A percentile compares a stretch with the other conserved stretches of the same genome.
Evolutionary conservation across 345 rosid species (phyloP).

Genomic region (Ceriops tagal): DNA sequence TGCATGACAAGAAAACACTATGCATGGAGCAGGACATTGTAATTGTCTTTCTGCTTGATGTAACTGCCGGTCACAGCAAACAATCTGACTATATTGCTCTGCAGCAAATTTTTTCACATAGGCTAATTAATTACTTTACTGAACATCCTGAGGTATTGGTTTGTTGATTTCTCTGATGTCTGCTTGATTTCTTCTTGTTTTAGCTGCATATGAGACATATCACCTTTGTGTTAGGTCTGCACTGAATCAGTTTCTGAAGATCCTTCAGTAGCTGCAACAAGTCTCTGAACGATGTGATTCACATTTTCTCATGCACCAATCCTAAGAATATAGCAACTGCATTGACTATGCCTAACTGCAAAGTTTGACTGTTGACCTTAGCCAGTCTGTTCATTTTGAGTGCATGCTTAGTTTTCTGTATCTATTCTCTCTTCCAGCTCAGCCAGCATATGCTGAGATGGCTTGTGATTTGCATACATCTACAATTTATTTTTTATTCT

Average conservation of each 20-base stretch:
- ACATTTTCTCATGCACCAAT: background rate
- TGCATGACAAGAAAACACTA: constrained; percentile 41
- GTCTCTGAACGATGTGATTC: background rate
- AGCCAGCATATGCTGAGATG: too few species aligned
- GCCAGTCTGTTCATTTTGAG: background rate
- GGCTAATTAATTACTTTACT: constrained; percentile 32
- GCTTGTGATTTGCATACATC: background rate
- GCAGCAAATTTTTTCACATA: constrained; percentile 30
- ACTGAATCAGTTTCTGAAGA: background rate
- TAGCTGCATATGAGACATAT: background rate
- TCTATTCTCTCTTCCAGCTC: background rate
- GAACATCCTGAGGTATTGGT: constrained; percentile 43
- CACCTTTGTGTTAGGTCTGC: background rate
- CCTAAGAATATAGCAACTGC: background rate
- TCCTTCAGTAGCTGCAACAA: background rate
- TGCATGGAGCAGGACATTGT: constrained; percentile 45
- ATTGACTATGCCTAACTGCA: background rate
- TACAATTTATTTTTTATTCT: constrained; percentile 4
- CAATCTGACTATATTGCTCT: constrained; percentile 39
- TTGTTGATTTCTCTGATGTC: background rate
- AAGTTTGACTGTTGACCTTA: background rate
- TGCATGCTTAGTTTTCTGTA: background rate
- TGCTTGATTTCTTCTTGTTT: background rate
- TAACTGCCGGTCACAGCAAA: constrained; percentile 30
- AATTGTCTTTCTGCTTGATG: constrained; percentile 34